Percentiles rank a stretch among this genome's conserved stretches.
phyloP scores from a whole-genome alignment of 805 yeast species.

The Saturnispora bothae region DNA sequence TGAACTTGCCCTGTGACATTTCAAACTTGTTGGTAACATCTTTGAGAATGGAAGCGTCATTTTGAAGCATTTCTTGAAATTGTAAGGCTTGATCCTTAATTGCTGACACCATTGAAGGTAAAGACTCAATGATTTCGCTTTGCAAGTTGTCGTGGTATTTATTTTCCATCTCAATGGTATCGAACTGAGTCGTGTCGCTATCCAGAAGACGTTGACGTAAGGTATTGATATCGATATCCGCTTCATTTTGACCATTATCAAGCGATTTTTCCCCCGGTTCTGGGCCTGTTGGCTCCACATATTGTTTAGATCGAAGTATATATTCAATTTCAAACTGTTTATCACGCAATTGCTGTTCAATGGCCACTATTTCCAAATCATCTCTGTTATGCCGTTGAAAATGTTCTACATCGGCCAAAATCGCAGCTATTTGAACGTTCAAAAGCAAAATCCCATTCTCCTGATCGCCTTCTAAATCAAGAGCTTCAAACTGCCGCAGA shows the following conservation, averaged over 20 bases:
- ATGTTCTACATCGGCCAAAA: conserved; percentile 2
- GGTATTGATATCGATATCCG: conserved; percentile 18
- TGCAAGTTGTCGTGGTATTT: conserved; percentile 25
- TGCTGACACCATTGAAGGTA: conserved; percentile 24
- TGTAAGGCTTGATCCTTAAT: conserved; percentile 24
- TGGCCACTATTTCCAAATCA: background rate
- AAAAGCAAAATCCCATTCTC: too few species aligned
- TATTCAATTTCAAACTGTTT: conserved; percentile 13
- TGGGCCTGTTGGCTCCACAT: too few species aligned
- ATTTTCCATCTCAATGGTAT: conserved; percentile 21
- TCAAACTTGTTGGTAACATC: conserved; percentile 28
- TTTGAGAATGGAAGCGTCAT: conserved; percentile 25
- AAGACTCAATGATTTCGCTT: conserved; percentile 23
- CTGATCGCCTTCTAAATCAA: too few species aligned
- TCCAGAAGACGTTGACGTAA: conserved; percentile 23
- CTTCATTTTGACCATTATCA: background rate
- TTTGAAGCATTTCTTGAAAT: conserved; percentile 24
- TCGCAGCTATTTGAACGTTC: background rate
- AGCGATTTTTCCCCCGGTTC: background rate
- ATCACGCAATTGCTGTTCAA: conserved; percentile 9
- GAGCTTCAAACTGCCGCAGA: too few species aligned
- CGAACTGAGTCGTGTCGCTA: conserved; percentile 19
- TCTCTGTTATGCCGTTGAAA: background rate
- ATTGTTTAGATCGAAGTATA: too few species aligned
- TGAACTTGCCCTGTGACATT: conserved; percentile 21